Evolutionary conservation across 2,329 filamentous ascomycete species (phyloP), one percentile per base, ranked within the genome.

Genomic region (Colletotrichum phormii): DNA sequence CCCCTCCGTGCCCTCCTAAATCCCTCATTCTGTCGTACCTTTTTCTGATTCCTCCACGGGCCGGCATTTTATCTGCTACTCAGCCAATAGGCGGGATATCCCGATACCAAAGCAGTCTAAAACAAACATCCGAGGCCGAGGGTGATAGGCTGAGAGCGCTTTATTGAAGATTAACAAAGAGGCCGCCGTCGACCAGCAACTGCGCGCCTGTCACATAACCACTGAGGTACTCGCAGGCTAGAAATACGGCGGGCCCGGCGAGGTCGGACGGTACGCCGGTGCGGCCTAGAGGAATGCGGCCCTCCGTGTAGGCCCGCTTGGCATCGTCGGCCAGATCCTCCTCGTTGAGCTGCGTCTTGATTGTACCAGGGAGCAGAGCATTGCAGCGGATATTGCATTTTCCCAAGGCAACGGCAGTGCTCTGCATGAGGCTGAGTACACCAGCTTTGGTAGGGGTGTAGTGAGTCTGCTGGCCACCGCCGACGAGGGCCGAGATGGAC

Each of bases 391-490:
- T 95, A 5, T 87, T 86, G 81, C 97, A 89, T 78, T 90, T 88
- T 0, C 95, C 95, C 57, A 97, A 82, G 9, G 95, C 94, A 42
- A 94, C 93, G 0, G 95, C 95, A 49, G 90, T 91, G 75, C 92
- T 94, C 84, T 97, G 95, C 90, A 97, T 97, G 57, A 97, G 86
- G 59, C 90, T 93, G 49, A 94, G 80, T 3, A 97, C 88, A 2
- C 94, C 95, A 0, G 95, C 94, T 82, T 97, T 97, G 18, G 95
- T 97, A 11, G 95, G 94, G 18, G 95, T 97, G 83, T 97, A 97
- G 80, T 97, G 95, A 31, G 90, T 92, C 84, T 97, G 95, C 59
- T 88, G 86, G 0, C 92, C 93, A 55, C 94, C 95, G 49, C 95
- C 95, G 0, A 95, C 93, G 13, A 95, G 88, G 0, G 93, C 93